Evolutionary conservation across 371 early-diverging fungal genomes (phyloP).

Genomic region (Apophysomyces ossiformis): DNA sequence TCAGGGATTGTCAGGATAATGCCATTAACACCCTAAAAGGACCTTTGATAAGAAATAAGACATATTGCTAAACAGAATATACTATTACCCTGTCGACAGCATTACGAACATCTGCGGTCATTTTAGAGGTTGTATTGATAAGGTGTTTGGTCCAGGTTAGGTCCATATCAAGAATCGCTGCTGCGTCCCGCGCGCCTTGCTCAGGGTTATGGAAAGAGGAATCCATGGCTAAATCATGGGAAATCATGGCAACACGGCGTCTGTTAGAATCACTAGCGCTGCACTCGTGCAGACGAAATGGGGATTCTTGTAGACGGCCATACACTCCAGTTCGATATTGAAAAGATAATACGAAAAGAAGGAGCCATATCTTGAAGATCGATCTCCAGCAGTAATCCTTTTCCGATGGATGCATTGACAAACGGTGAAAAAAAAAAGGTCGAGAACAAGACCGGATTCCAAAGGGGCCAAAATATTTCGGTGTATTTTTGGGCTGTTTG

Average conservation of each 20-base stretch:
- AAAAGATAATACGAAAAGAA: neutral
- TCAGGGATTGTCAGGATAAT: constrained; percentile 52
- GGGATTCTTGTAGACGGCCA: neutral
- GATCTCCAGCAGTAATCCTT: neutral
- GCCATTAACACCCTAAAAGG: constrained; percentile 38
- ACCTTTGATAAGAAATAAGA: constrained; percentile 1
- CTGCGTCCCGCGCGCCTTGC: constrained; percentile 50
- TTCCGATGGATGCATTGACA: neutral
- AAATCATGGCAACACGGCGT: constrained; percentile 33
- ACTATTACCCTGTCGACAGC: constrained; percentile 31
- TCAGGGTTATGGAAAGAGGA: constrained; percentile 42
- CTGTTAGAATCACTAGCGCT: constrained; percentile 6
- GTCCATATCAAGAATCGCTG: constrained; percentile 38
- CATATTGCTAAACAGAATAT: neutral
- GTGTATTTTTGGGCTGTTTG: too few species aligned
- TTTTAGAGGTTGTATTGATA: constrained; percentile 24
- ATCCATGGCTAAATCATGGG: constrained; percentile 39
- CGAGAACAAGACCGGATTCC: neutral
- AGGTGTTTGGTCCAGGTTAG: constrained; percentile 45
- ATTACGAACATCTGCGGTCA: constrained; percentile 38
- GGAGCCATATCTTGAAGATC: neutral
- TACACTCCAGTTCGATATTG: neutral
- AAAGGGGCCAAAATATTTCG: neutral
- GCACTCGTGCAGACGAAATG: constrained; percentile 2
- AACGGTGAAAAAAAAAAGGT: neutral